These are phyloP conservation scores for Biscogniauxia marginata DNA, from an alignment of 2,329 filamentous ascomycete genomes.

Conservation along the genomic window DNA sequence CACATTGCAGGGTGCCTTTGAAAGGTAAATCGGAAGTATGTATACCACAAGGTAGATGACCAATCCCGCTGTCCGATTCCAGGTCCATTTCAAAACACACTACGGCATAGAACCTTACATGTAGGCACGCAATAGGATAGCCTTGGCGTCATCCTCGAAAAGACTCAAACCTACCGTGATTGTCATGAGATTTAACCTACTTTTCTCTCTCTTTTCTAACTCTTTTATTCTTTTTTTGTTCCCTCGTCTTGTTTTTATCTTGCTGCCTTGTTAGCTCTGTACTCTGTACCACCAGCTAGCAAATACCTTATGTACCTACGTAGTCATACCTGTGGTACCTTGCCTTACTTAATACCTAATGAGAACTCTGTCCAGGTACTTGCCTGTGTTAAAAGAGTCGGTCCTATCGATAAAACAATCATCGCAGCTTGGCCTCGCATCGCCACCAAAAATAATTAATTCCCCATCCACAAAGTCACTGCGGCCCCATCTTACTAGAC, in stretches of 20 bases:
- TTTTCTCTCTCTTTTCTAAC: not conserved
- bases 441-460: not conserved
- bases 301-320: too few species aligned
- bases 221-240: not conserved
- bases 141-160: not conserved
- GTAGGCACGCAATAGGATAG: not conserved
- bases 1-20: not conserved
- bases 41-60: not conserved
- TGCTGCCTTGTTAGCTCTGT: not conserved
- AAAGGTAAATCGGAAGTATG: not conserved
- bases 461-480: not conserved
- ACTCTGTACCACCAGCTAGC: too few species aligned
- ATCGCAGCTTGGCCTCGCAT: not conserved
- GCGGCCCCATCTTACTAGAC: slow-evolving; percentile 2
- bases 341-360: too few species aligned
- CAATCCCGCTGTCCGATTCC: not conserved
- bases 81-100: not conserved
- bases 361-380: too few species aligned
- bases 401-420: not conserved
- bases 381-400: too few species aligned
- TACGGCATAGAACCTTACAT: not conserved
- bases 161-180: not conserved
- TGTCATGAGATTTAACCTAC: not conserved
- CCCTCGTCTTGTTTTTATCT: not conserved
- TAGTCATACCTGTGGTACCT: too few species aligned